These are phyloP conservation scores for Saccharomycopsis sp. DNA, from an alignment of 805 yeast species.

Conservation along the genomic window DNA sequence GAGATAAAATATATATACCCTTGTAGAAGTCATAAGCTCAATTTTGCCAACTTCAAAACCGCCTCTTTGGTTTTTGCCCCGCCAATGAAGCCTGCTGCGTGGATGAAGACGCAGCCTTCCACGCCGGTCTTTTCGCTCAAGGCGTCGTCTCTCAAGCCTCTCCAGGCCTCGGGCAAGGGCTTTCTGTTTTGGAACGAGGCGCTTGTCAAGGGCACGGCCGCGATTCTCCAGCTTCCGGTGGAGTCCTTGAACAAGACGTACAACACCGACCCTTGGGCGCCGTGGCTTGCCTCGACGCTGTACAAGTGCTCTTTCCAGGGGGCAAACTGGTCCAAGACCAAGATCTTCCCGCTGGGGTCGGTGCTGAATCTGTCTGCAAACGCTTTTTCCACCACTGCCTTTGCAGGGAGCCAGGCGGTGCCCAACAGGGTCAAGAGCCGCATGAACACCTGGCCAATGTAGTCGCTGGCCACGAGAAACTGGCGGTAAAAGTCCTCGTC, in stretches of 20 bases:
- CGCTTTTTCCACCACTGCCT: slow-evolving; percentile 63
- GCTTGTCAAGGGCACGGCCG: slow-evolving; percentile 79
- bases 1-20: too few relatives aligned
- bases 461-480: slow-evolving; percentile 60
- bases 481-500: slow-evolving; percentile 50
- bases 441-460: slow-evolving; percentile 78
- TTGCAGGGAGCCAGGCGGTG: slow-evolving; percentile 86
- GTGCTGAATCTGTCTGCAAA: slow-evolving; percentile 47
- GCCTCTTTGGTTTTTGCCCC: slow-evolving; percentile 79
- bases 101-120: slow-evolving; percentile 81
- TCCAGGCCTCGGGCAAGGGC: slow-evolving; percentile 83
- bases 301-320: slow-evolving; percentile 96
- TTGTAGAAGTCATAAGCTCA: too few relatives aligned
- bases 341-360: slow-evolving; percentile 62
- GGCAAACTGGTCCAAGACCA: slow-evolving; percentile 66
- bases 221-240: slow-evolving; percentile 70
- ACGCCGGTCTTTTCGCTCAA: slow-evolving; percentile 70
- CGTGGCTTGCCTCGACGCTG: slow-evolving; percentile 53
- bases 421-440: slow-evolving; percentile 64
- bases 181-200: slow-evolving; percentile 77
- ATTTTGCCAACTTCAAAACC: slow-evolving; percentile 62
- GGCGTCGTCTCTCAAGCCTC: slow-evolving; percentile 91
- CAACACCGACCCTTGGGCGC: slow-evolving; percentile 46
- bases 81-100: slow-evolving; percentile 96
- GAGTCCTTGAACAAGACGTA: slow-evolving; percentile 78